phyloP scores from a whole-genome alignment of 1,139 yeast species.

The Schwanniomyces etchellsii region DNA sequence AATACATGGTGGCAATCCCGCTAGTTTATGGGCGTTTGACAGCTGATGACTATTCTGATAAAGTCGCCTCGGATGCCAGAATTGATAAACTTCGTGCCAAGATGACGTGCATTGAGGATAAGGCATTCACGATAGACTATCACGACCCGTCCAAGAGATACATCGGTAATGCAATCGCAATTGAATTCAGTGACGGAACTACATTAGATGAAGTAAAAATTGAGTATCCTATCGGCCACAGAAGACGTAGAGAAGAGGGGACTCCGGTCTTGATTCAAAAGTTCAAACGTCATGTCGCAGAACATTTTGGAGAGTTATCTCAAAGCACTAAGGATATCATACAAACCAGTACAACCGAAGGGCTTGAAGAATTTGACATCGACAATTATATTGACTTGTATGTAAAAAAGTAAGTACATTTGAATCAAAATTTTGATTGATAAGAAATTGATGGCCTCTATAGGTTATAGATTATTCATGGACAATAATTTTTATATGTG shows the following conservation, averaged over 20 bases:
- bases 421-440: neutral
- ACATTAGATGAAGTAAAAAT: constrained; percentile 42
- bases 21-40: constrained; percentile 48
- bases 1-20: constrained; percentile 56
- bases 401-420: constrained; percentile 2
- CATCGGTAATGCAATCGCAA: constrained; percentile 48
- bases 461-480: neutral
- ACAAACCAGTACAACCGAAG: constrained; percentile 20
- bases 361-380: constrained; percentile 36
- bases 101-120: constrained; percentile 49
- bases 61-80: constrained; percentile 44
- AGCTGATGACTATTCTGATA: constrained; percentile 52
- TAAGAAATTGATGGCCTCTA: neutral
- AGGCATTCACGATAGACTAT: constrained; percentile 43
- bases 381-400: constrained; percentile 45
- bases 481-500: neutral
- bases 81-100: constrained; percentile 47
- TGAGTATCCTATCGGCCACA: constrained; percentile 55
- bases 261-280: constrained; percentile 47
- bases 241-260: constrained; percentile 52
- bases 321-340: constrained; percentile 33
- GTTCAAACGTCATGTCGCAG: constrained; percentile 44
- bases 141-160: constrained; percentile 53
- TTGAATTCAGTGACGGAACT: constrained; percentile 51
- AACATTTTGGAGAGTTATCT: constrained; percentile 27